Base-by-base conservation (phyloP, 2,329 filamentous ascomycete species). In the Pseudogymnoascus sp. region DNA sequence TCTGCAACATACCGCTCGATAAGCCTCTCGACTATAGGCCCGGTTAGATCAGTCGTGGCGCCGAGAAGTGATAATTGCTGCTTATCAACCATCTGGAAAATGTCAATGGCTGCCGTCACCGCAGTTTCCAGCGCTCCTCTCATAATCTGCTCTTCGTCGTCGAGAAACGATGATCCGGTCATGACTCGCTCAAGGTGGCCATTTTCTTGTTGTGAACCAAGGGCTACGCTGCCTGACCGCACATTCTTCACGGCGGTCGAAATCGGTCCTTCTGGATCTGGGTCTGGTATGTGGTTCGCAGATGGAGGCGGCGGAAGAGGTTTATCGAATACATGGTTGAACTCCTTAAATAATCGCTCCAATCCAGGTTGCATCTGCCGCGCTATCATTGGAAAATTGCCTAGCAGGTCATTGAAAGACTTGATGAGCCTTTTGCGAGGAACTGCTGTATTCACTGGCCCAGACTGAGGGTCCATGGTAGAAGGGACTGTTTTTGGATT, bases 1-100 rank as follows among this genome's bases (percentile, higher is more conserved):
- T 97, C 95, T 0, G 91, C 86, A 44, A 99, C 87, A 75, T 99
- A 97, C 59, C 92, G 88, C 75, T 99, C 95, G 67, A 99, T 97
- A 70, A 99, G 82, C 66, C 90, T 87, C 77, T 99, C 96, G 1
- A 99, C 93, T 7, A 96, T 78, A 1, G 93, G 91, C 0, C 95
- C 93, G 0, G 95, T 97, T 61, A 99, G 78, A 72, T 97, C 92
- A 1, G 96, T 99, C 1, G 92, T 96, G 4, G 93, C 90, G 16
- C 93, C 95, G 4, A 99, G 81, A 37, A 96, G 82, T 2, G 93
- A 97, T 28, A 99, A 79, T 71, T 97, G 95, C 70, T 96, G 91
- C 74, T 96, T 96, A 73, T 99, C 95, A 5, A 99, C 93, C 65
- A 88, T 87, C 71, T 97, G 93, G 69, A 99, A 99, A 1, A 97